A percentile compares a stretch with the other conserved stretches of the same genome.
phyloP scores from a whole-genome alignment of 129 eudicot genomes.

The Flaveria bidentis region DNA sequence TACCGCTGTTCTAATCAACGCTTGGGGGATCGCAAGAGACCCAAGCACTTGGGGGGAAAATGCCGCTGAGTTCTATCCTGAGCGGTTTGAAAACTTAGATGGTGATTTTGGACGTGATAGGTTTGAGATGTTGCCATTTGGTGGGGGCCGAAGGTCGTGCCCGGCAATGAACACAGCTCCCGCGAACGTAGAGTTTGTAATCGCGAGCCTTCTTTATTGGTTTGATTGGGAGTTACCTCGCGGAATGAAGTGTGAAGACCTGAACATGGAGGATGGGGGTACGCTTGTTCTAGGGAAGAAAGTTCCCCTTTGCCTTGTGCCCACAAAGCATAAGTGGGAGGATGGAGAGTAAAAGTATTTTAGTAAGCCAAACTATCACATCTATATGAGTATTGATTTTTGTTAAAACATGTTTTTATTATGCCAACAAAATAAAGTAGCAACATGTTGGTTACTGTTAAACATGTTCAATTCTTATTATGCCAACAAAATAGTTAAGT shows the following conservation, averaged over 20 bases:
- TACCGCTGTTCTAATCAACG: conserved; percentile 18
- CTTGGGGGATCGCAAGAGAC: conserved; percentile 33
- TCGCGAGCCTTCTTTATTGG: conserved; percentile 32
- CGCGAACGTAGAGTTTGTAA: background rate
- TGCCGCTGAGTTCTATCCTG: conserved; percentile 25
- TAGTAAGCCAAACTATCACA: background rate
- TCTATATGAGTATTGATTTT: no score
- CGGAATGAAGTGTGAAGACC: conserved; percentile 11
- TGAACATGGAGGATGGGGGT: conserved; percentile 30
- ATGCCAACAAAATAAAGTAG: background rate
- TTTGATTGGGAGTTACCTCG: conserved; percentile 26
- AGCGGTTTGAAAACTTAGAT: conserved; percentile 27
- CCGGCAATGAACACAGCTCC: conserved; percentile 21
- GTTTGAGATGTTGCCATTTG: conserved; percentile 31
- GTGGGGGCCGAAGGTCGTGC: conserved; percentile 27
- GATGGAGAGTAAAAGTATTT: background rate
- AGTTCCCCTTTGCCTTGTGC: conserved; percentile 29
- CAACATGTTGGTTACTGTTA: background rate
- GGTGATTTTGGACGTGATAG: conserved; percentile 17
- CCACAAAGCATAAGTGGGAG: conserved; percentile 20
- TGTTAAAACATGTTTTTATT: background rate
- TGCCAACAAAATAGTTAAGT: no score
- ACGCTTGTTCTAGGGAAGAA: conserved; percentile 23
- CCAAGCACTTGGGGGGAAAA: conserved; percentile 22
- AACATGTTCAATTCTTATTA: no score